Conservation (phyloP, 2,329 filamentous ascomycete species). For the Colletotrichum camelliae region DNA sequence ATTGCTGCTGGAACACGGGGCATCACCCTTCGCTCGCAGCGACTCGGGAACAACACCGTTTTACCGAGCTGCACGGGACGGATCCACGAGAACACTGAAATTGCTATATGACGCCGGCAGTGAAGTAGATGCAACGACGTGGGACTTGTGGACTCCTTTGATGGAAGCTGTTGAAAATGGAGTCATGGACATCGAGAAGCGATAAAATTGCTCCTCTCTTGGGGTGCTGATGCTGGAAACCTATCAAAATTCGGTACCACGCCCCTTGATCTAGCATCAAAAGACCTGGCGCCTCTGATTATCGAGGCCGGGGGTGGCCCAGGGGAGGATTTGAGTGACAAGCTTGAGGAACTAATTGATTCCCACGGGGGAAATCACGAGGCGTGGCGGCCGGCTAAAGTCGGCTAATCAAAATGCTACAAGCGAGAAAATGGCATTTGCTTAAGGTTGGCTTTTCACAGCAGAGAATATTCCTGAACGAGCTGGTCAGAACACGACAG, state of each 20-base stretch:
- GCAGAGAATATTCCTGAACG: accelerated
- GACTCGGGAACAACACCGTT: not conserved
- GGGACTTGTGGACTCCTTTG: constrained; percentile 13
- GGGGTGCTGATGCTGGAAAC: not conserved
- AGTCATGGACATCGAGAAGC: accelerated
- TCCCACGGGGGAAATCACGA: not conserved
- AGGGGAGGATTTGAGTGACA: not conserved
- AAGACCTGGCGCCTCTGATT: not conserved
- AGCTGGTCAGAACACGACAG: accelerated
- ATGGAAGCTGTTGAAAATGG: not conserved
- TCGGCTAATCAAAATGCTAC: not conserved
- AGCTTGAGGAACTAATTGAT: accelerated
- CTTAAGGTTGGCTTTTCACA: accelerated
- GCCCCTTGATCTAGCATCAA: not conserved
- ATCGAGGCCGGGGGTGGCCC: accelerated
- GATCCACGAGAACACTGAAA: accelerated
- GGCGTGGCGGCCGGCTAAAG: not conserved
- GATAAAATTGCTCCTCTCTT: not conserved
- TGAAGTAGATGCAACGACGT: constrained; percentile 23
- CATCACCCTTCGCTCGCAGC: not conserved
- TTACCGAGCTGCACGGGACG: not conserved
- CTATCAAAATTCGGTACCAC: accelerated
- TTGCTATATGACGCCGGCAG: accelerated
- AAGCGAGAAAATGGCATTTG: no score
- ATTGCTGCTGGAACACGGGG: accelerated